These are phyloP conservation scores for Chaetomium olivaceum DNA, from an alignment of 2,329 filamentous ascomycete genomes.

Conservation along the genomic window DNA sequence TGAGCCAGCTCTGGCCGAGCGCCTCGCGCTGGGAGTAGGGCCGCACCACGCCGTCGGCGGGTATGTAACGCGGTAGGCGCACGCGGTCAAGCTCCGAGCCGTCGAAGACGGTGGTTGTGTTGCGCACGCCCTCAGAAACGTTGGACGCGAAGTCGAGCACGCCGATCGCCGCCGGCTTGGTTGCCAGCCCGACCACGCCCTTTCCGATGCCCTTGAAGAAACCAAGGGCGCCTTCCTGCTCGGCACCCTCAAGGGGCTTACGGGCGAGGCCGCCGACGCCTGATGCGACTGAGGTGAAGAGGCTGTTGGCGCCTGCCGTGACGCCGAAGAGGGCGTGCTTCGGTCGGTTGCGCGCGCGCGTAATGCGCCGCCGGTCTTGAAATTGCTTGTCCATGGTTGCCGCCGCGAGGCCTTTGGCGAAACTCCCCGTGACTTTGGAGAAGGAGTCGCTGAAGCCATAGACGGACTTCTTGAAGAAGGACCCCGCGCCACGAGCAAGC, in stretches of 20 bases:
- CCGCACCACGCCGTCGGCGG: slow-evolving; percentile 87
- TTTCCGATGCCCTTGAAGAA: slow-evolving; percentile 99
- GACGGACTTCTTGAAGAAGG: slow-evolving; percentile 97
- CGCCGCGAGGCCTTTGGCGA: slow-evolving; percentile 93
- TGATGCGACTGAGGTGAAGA: slow-evolving; percentile 87
- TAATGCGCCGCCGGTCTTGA: slow-evolving; percentile 93
- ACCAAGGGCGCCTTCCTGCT: slow-evolving; percentile 88
- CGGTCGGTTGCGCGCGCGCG: slow-evolving; percentile 85
- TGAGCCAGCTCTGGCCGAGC: slow-evolving; percentile 96
- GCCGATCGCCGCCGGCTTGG: slow-evolving; percentile 93
- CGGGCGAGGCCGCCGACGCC: slow-evolving; percentile 91
- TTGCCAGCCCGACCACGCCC: slow-evolving; percentile 88
- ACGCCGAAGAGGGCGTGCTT: slow-evolving; percentile 98
- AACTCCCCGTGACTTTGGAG: slow-evolving; percentile 94
- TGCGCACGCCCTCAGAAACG: slow-evolving; percentile 94
- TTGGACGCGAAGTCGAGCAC: slow-evolving; percentile 97
- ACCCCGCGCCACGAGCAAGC: slow-evolving; percentile 94
- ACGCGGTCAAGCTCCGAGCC: slow-evolving; percentile 91
- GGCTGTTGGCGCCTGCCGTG: slow-evolving; percentile 90
- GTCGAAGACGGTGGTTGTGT: slow-evolving; percentile 98
- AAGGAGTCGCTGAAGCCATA: slow-evolving; percentile 97
- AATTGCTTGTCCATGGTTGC: slow-evolving; percentile 98
- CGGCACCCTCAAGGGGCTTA: slow-evolving; percentile 92
- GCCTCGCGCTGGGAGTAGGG: slow-evolving; percentile 95
- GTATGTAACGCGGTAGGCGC: slow-evolving; percentile 89